These are phyloP conservation scores for Syzygium malaccense DNA, from an alignment of 441 rosid genomes.

Conservation along the genomic window DNA sequence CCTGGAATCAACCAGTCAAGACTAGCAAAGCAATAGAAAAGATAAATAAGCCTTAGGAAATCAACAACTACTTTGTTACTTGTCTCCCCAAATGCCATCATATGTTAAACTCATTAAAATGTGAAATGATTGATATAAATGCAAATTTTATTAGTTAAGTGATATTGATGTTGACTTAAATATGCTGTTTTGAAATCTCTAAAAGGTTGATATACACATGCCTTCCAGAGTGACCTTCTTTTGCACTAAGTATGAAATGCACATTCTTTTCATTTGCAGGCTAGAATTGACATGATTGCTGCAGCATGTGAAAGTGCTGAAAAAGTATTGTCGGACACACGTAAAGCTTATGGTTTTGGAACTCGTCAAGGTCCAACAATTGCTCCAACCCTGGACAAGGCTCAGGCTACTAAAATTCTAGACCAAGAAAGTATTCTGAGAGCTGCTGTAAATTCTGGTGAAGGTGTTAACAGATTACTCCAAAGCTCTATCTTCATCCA, in stretches of 20 bases:
- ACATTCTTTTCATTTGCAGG: conserved; percentile 31
- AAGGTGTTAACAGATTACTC: conserved; percentile 33
- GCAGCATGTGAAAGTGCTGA: conserved; percentile 96
- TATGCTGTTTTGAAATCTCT: neutral
- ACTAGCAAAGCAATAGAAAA: neutral
- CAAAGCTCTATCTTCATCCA: neutral
- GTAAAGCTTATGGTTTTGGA: conserved; percentile 80
- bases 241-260: neutral
- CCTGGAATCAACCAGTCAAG: neutral
- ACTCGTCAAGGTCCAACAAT: conserved; percentile 78
- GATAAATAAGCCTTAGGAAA: neutral
- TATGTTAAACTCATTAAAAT: neutral
- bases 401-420: conserved; percentile 82
- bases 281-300: conserved; percentile 78
- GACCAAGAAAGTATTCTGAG: conserved; percentile 81
- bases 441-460: conserved; percentile 78
- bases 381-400: conserved; percentile 84
- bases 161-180: neutral
- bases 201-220: neutral
- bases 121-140: neutral
- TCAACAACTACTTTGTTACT: neutral
- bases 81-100: neutral
- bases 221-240: neutral
- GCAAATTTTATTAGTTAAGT: neutral
- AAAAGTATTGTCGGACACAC: conserved; percentile 75